Percentiles rank a stretch among this genome's conserved stretches.
These are phyloP conservation scores for Tetraselmis striata DNA, from an alignment of 139 green algal species.

Conservation along the genomic window DNA sequence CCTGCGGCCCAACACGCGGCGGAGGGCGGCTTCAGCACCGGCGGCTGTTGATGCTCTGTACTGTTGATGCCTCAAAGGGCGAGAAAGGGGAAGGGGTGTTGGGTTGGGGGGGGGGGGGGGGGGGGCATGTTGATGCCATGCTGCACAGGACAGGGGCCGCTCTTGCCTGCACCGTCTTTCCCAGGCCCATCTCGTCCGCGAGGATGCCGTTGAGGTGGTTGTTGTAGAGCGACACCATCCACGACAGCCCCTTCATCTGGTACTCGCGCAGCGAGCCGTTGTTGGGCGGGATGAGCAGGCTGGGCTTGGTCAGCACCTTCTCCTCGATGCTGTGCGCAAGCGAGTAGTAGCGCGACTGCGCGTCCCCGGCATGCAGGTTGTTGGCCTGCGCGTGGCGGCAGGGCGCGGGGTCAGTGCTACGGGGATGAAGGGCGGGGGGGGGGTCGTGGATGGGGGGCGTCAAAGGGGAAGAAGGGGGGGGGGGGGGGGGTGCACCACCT, in stretches of 20 bases:
- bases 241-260: constrained; percentile 89
- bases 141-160: too few relatives aligned
- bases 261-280: constrained; percentile 79
- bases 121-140: background rate
- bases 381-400: background rate
- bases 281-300: constrained; percentile 52
- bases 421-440: background rate
- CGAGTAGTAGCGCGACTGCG: constrained; percentile 60
- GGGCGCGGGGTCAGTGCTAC: background rate
- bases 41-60: too few relatives aligned
- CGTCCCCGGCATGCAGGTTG: constrained; percentile 29
- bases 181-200: constrained; percentile 91
- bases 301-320: constrained; percentile 59
- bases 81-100: background rate
- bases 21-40: too few relatives aligned
- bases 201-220: constrained; percentile 96
- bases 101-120: background rate
- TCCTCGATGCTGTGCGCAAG: constrained; percentile 61
- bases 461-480: too few relatives aligned
- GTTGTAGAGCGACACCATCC: constrained; percentile 96
- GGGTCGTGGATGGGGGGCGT: background rate
- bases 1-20: too few relatives aligned
- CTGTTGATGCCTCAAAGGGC: too few relatives aligned
- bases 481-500: too few relatives aligned
- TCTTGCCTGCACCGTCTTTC: constrained; percentile 88